These are phyloP conservation scores for Phytophthora hibernalis DNA, from an alignment of 352 stramenopile genomes.

Conservation along the genomic window DNA sequence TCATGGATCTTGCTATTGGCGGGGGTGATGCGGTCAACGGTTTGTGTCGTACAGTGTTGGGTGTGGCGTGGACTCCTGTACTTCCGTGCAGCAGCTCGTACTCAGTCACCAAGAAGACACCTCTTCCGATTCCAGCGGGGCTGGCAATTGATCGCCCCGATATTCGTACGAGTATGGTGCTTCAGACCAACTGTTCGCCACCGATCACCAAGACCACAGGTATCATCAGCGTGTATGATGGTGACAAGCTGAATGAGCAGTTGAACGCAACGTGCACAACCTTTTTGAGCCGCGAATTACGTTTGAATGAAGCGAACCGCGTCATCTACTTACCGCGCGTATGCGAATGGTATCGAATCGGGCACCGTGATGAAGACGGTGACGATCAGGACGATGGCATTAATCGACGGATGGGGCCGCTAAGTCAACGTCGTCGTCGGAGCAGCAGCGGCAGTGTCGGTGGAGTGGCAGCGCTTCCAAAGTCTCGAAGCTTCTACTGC, in stretches of 20 bases:
- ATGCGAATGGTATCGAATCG: conserved; percentile 70
- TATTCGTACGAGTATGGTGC: conserved; percentile 84
- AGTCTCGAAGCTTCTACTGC: conserved; percentile 64
- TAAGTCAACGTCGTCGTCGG: conserved; percentile 17
- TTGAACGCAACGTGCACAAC: conserved; percentile 62
- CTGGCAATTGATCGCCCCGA: conserved; percentile 58
- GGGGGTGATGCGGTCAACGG: conserved; percentile 34
- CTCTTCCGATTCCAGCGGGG: conserved; percentile 38
- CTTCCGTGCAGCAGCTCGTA: conserved; percentile 52
- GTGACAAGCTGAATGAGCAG: conserved; percentile 66
- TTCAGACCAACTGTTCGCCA: conserved; percentile 73
- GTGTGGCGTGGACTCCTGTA: conserved; percentile 34
- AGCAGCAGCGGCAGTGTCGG: conserved; percentile 24
- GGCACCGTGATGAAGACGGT: conserved; percentile 20
- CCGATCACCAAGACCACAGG: conserved; percentile 25
- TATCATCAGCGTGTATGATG: conserved; percentile 76
- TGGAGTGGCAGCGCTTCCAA: conserved; percentile 33
- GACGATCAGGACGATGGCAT: conserved; percentile 25
- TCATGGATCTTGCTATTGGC: conserved; percentile 43
- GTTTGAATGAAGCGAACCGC: conserved; percentile 44
- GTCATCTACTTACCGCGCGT: conserved; percentile 64
- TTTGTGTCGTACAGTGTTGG: conserved; percentile 26
- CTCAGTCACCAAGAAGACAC: conserved; percentile 28
- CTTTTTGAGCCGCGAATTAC: conserved; percentile 53
- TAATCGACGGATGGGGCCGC: conserved; percentile 23